Evolutionary conservation across 1,284 basidiomycete species (phyloP).

Genomic region (Sporisorium scitamineum): DNA sequence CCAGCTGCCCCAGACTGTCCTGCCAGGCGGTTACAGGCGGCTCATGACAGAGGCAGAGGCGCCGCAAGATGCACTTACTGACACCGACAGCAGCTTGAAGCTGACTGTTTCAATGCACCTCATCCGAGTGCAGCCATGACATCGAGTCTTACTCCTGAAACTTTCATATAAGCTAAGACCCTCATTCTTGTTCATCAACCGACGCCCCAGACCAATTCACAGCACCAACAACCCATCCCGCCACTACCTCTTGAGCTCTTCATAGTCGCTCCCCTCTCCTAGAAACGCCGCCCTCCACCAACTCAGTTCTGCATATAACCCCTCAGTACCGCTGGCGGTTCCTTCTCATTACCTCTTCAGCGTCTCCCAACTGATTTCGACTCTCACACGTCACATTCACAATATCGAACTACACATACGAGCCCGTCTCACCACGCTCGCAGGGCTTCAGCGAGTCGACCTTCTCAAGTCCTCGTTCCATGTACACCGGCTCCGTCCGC

Average conservation of each 20-base stretch:
- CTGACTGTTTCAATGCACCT: neutral
- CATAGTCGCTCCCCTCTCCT: neutral
- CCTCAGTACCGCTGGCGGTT: constrained; percentile 24
- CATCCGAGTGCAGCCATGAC: constrained; percentile 20
- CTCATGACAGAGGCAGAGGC: neutral
- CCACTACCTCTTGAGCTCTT: neutral
- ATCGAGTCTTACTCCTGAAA: constrained; percentile 9
- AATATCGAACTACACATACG: constrained; percentile 39
- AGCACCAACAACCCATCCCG: too few relatives aligned
- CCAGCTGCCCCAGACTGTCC: neutral
- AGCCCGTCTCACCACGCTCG: constrained; percentile 40
- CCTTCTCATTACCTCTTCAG: neutral
- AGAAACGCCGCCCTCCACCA: neutral
- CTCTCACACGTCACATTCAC: neutral
- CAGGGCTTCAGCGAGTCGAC: constrained; percentile 32
- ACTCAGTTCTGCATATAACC: constrained; percentile 9
- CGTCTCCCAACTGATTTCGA: neutral
- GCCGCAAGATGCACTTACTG: neutral
- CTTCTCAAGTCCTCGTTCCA: constrained; percentile 37
- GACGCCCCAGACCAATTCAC: too few relatives aligned
- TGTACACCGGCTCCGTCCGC: constrained; percentile 28
- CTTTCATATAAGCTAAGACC: constrained; percentile 33
- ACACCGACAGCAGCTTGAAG: constrained; percentile 11
- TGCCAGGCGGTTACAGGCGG: too few relatives aligned
- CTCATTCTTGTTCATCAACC: neutral